Conservation (phyloP, 208 protist genomes). For the Herpetomonas tarakana region DNA sequence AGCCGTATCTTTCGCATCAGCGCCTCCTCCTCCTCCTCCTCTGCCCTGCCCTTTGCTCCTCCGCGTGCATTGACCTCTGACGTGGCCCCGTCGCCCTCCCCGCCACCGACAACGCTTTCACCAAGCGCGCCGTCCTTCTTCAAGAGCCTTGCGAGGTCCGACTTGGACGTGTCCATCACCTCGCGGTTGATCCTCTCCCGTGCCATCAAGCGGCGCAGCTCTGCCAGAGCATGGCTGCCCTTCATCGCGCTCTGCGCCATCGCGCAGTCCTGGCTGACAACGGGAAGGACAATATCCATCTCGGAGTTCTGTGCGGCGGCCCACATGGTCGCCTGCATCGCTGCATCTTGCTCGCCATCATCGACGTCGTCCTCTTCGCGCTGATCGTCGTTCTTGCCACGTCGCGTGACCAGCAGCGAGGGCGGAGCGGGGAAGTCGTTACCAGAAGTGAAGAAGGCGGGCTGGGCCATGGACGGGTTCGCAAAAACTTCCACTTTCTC, state of each 20-base stretch:
- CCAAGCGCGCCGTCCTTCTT: conserved; percentile 34
- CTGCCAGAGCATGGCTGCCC: conserved; percentile 51
- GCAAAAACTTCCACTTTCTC: conserved; percentile 19
- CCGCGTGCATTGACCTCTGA: not conserved
- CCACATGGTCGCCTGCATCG: conserved; percentile 8
- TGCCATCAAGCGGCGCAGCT: conserved; percentile 49
- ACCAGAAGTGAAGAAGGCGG: conserved; percentile 60
- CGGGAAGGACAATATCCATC: conserved; percentile 75
- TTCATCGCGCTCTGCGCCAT: conserved; percentile 46
- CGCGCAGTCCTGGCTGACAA: conserved; percentile 43
- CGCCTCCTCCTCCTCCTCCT: conserved; percentile 14
- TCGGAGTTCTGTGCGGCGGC: conserved; percentile 19
- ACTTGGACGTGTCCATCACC: conserved; percentile 70
- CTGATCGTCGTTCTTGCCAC: not conserved
- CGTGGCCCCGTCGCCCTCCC: not conserved
- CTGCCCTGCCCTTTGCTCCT: conserved; percentile 2
- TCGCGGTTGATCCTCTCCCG: conserved; percentile 55
- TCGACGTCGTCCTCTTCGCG: conserved; percentile 9
- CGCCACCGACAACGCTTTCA: not conserved
- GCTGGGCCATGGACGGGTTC: conserved; percentile 30
- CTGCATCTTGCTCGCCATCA: conserved; percentile 1
- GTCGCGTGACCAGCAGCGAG: not conserved
- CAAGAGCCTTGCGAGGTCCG: conserved; percentile 51
- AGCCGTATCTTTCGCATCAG: conserved; percentile 15
- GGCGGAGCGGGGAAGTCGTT: conserved; percentile 53